Conservation (phyloP, 768 basidiomycete genomes). For the Pleurotus eryngii region DNA sequence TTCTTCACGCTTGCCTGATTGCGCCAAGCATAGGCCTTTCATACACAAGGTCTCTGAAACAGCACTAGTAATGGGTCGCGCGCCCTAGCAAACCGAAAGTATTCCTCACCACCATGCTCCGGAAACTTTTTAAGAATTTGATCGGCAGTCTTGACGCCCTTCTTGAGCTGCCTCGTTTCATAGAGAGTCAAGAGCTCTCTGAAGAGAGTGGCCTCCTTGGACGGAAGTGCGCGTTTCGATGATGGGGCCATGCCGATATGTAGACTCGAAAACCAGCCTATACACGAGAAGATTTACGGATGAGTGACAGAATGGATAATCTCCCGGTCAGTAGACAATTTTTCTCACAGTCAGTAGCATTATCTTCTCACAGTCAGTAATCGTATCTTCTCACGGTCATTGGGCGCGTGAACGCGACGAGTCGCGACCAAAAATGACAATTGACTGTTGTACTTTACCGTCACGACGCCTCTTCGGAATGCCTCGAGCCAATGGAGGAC, state of each 20-base stretch:
- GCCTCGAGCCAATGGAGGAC: conserved; percentile 66
- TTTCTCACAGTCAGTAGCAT: no score
- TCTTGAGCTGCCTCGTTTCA: conserved; percentile 85
- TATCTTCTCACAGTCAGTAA: no score
- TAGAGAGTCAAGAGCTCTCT: conserved; percentile 84
- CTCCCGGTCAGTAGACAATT: no score
- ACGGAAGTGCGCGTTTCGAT: conserved; percentile 60
- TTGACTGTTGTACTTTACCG: not conserved
- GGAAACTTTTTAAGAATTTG: conserved; percentile 94
- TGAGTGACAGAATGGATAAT: no score
- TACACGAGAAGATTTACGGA: no score
- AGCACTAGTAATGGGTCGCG: not conserved
- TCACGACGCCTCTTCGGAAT: conserved; percentile 34
- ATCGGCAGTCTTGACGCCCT: conserved; percentile 88
- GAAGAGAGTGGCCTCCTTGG: conserved; percentile 84
- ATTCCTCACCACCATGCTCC: conserved; percentile 81
- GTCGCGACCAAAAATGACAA: conserved; percentile 6
- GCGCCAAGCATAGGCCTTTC: conserved; percentile 87
- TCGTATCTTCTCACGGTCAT: not conserved
- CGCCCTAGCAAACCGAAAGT: not conserved
- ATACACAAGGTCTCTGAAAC: conserved; percentile 87
- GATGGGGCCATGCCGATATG: conserved; percentile 2
- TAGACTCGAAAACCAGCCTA: no score
- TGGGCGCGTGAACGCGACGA: not conserved
- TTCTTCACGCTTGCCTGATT: conserved; percentile 76